These are phyloP conservation scores for Trichophyton rubrum DNA, from an alignment of 2,329 filamentous ascomycete species.

Conservation along the genomic window DNA sequence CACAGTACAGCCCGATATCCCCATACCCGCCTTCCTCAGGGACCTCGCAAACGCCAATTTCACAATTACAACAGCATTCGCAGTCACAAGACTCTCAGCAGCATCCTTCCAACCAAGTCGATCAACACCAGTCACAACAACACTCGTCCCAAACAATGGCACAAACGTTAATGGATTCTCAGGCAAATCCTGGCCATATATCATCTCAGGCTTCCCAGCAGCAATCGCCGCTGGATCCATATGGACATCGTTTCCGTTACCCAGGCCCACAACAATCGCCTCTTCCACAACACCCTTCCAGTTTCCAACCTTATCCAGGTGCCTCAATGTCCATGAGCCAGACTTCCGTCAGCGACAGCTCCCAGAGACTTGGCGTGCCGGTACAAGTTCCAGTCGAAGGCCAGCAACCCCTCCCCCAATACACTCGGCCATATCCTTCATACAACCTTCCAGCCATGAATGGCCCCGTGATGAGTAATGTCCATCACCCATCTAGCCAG, in stretches of 20 bases:
- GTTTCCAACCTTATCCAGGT: conserved; percentile 27
- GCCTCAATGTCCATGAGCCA: conserved; percentile 24
- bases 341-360: conserved; percentile 31
- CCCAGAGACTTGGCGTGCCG: conserved; percentile 44
- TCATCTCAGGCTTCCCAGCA: conserved; percentile 37
- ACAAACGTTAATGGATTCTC: conserved; percentile 37
- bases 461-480: conserved; percentile 63
- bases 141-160: conserved; percentile 31
- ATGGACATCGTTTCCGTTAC: conserved; percentile 39
- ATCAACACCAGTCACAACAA: conserved; percentile 17
- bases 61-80: conserved; percentile 20
- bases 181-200: conserved; percentile 24
- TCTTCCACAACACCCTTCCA: conserved; percentile 35
- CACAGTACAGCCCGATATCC: conserved; percentile 54
- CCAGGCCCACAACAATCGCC: conserved; percentile 34
- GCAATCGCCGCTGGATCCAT: conserved; percentile 48
- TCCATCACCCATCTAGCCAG: conserved; percentile 59
- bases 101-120: conserved; percentile 13
- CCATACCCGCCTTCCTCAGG: conserved; percentile 49
- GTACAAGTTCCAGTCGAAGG: conserved; percentile 29
- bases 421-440: conserved; percentile 34
- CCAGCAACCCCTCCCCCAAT: conserved; percentile 26
- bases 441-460: conserved; percentile 51
- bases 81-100: conserved; percentile 17
- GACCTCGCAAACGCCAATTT: conserved; percentile 26